Evolutionary conservation across 805 yeast genomes (phyloP), one percentile per base, ranked within the genome.

Genomic region (Wickerhamiella brachini): DNA sequence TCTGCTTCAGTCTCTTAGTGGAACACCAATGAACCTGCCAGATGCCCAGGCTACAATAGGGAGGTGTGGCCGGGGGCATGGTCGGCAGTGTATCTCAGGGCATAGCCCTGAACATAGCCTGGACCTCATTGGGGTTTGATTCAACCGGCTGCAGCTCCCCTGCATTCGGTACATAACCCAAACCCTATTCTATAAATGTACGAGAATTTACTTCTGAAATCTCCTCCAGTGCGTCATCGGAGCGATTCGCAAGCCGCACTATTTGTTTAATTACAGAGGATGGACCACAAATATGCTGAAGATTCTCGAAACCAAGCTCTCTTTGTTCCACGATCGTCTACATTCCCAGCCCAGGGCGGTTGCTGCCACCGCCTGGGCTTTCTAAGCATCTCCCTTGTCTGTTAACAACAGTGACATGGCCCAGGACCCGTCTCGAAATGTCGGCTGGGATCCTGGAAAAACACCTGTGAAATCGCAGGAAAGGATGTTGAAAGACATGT

Each of bases 391-490:
- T 12, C 12, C 34, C 34, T n/a, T 12, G 34, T 29, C 15, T 29
- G 34, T 29, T 29, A 29, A 29, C 34, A 29, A 29, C 34, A 29
- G 41, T 17, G 41, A 37, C 41, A 37, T 37, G 41, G 41, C 41
- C 41, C 41, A 37, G 29, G 29, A 44, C 20, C n/a, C 29, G 37
- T 22, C 46, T 23, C 46, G 46, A 10, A 18, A 44, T 24, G 20
- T 22, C 46, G 46, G 46, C 20, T 44, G 46, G 46, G 46, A 44
- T 23, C 46, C 46, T 10, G 46, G 46, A 13, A 44, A 44, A 23
- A 12, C 23, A n/a, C 46, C 46, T 4, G 31, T 24, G 17, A 44
- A 44, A 17, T 44, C 46, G 8, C 29, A 22, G 4, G 34, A 44
- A 23, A 21, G 46, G 20, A 8, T 21, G 37, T 23, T 44, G 15